phyloP scores from a whole-genome alignment of 306 rosid species.

The Quercus agrifolia region DNA sequence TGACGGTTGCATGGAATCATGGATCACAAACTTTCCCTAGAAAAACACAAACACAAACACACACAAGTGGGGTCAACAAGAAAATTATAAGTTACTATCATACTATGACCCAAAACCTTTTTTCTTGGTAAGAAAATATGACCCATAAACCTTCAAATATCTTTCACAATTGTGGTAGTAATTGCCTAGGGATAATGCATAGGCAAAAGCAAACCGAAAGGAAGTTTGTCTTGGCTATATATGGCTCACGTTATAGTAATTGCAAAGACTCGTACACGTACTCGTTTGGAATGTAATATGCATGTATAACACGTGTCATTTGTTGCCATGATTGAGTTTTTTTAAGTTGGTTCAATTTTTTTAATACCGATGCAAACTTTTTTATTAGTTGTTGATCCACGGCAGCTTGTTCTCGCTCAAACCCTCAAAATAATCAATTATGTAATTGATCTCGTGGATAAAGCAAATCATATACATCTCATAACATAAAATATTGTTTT shows the following conservation, averaged over 20 bases:
- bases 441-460: neutral
- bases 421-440: too few relatives aligned
- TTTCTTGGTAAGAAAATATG: too few relatives aligned
- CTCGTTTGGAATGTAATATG: neutral
- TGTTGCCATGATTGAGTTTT: neutral
- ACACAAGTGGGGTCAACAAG: neutral
- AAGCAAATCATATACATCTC: neutral
- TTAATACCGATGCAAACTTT: too few relatives aligned
- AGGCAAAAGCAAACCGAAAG: too few relatives aligned
- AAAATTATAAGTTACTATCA: neutral
- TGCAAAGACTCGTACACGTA: neutral
- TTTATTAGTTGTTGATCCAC: too few relatives aligned
- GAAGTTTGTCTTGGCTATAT: too few relatives aligned
- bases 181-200: neutral
- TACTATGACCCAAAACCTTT: neutral
- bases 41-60: neutral
- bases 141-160: too few relatives aligned
- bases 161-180: neutral
- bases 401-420: too few relatives aligned
- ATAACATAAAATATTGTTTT: conserved; percentile 2
- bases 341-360: neutral
- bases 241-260: neutral
- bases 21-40: neutral
- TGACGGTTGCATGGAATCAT: neutral
- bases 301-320: neutral